A percentile compares a stretch with the other conserved stretches of the same genome.
phyloP scores from a whole-genome alignment of 306 rosid species.

The Quercus dentata region DNA sequence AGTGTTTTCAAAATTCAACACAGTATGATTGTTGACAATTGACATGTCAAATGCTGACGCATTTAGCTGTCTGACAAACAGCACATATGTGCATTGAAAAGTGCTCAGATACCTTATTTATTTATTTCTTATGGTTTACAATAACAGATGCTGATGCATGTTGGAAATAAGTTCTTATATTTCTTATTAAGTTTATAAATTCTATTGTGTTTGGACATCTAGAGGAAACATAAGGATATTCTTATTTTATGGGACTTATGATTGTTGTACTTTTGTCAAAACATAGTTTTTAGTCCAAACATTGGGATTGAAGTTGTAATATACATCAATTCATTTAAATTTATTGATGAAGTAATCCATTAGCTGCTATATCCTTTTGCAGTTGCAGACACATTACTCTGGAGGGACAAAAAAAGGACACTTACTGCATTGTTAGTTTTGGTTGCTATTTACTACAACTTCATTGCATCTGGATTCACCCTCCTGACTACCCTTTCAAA shows the following conservation, averaged over 20 bases:
- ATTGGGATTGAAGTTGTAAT: neutral
- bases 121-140: neutral
- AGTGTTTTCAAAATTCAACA: neutral
- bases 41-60: neutral
- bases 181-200: neutral
- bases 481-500: slow-evolving; percentile 62
- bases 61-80: neutral
- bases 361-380: slow-evolving; percentile 31
- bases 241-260: neutral
- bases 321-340: slow-evolving; percentile 13
- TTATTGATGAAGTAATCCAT: slow-evolving; percentile 17
- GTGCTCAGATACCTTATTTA: neutral
- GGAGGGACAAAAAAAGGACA: slow-evolving; percentile 89
- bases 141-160: neutral
- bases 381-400: slow-evolving; percentile 94
- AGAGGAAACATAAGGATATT: neutral
- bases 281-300: neutral
- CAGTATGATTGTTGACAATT: neutral
- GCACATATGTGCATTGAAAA: neutral
- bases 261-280: neutral
- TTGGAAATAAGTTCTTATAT: neutral
- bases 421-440: slow-evolving; percentile 50
- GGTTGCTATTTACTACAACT: slow-evolving; percentile 73
- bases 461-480: slow-evolving; percentile 70
- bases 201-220: neutral